Conservation (phyloP, 148 eudicot species). For the Rhododendron kiyosumense region DNA sequence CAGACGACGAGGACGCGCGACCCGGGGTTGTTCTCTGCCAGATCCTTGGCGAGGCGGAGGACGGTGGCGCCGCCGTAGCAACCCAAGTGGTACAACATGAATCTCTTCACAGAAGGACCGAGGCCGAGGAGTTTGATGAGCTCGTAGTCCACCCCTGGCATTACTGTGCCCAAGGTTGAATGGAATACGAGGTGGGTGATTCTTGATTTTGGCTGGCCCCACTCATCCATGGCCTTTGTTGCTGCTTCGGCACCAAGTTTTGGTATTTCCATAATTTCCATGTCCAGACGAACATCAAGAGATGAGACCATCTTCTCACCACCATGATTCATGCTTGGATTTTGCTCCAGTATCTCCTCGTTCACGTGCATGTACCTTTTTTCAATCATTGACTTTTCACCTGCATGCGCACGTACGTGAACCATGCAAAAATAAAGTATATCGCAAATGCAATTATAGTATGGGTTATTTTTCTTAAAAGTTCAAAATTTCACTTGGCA, state of each 20-base stretch:
- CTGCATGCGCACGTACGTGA: background rate
- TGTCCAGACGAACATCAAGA: background rate
- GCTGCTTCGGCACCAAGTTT: background rate
- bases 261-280: background rate
- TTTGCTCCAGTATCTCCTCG: slow-evolving; percentile 2
- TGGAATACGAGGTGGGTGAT: slow-evolving; percentile 14
- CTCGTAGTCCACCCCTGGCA: slow-evolving; percentile 12
- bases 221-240: background rate
- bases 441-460: background rate
- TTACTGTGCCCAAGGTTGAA: slow-evolving; percentile 3
- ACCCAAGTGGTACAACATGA: slow-evolving; percentile 12
- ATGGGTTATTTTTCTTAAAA: no score
- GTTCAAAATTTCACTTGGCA: no score
- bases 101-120: background rate
- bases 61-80: slow-evolving; percentile 4
- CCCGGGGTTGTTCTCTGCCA: slow-evolving; percentile 14
- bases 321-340: background rate
- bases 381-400: background rate
- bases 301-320: background rate
- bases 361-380: slow-evolving; percentile 6
- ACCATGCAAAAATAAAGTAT: background rate
- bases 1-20: slow-evolving; percentile 12
- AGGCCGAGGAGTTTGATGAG: slow-evolving; percentile 14
- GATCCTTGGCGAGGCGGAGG: slow-evolving; percentile 14
- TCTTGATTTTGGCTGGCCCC: background rate